Evolutionary conservation across 2,329 filamentous ascomycete species (phyloP).

Genomic region (Pestalotiopsis sp.): DNA sequence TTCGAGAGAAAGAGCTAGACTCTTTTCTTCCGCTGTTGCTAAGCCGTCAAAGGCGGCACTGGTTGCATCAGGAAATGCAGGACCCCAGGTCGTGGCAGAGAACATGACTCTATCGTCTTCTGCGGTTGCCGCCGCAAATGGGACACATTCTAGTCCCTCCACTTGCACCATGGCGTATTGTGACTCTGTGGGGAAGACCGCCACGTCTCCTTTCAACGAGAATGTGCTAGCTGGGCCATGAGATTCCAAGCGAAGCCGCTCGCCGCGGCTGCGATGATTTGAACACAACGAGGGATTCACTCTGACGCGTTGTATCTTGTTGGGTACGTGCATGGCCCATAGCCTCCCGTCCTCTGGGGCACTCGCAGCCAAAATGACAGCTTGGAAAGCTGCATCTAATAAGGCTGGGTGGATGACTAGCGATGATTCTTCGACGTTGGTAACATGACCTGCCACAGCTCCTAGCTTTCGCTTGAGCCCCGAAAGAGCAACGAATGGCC

Average conservation of each 20-base stretch:
- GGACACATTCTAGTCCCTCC: background rate
- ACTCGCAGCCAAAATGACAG: constrained; percentile 34
- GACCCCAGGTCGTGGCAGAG: background rate
- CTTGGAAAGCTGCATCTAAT: constrained; percentile 40
- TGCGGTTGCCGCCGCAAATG: background rate
- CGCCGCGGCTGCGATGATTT: too few relatives aligned
- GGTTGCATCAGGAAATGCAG: background rate
- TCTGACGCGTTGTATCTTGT: constrained; percentile 13
- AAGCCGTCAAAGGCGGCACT: background rate
- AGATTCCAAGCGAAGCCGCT: too few relatives aligned
- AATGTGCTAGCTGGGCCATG: background rate
- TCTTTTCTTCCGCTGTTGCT: background rate
- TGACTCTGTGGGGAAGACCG: background rate
- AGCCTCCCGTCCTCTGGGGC: constrained; percentile 37
- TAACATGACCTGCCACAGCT: background rate
- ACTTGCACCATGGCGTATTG: background rate
- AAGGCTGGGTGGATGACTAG: constrained; percentile 21
- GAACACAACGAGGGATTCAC: background rate
- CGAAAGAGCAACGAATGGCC: background rate
- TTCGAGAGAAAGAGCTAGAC: background rate
- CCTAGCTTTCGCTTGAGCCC: background rate
- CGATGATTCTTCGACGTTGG: background rate
- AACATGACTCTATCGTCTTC: background rate
- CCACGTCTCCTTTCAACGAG: background rate
- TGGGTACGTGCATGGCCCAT: constrained; percentile 34